Evolutionary conservation across 768 basidiomycete genomes (phyloP).

Genomic region (Mycena chlorophos): DNA sequence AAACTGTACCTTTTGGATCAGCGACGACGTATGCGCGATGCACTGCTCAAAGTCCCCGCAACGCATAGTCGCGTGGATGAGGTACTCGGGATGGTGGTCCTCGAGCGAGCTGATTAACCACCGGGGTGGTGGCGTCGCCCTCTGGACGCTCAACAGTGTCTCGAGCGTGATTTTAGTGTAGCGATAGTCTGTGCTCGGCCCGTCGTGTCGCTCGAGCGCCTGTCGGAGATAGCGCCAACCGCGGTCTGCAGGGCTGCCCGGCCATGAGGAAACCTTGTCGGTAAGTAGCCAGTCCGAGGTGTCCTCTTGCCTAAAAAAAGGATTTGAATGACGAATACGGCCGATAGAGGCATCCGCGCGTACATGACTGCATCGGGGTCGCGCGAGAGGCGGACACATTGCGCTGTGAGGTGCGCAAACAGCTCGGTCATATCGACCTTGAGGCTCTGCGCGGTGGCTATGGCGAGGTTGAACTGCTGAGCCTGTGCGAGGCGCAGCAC

Average conservation of each 20-base stretch:
- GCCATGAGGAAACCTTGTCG: conserved; percentile 80
- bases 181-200: conserved; percentile 62
- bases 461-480: conserved; percentile 77
- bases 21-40: conserved; percentile 65
- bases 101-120: conserved; percentile 75
- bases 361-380: conserved; percentile 62
- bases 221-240: conserved; percentile 89
- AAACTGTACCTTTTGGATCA: conserved; percentile 65
- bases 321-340: conserved; percentile 8
- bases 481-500: conserved; percentile 77
- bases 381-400: conserved; percentile 76
- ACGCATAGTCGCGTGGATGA: conserved; percentile 75
- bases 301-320: conserved; percentile 61
- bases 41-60: conserved; percentile 81
- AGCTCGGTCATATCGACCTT: conserved; percentile 85
- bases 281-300: conserved; percentile 81
- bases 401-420: conserved; percentile 72
- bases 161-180: conserved; percentile 80
- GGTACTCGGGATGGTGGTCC: conserved; percentile 79
- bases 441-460: conserved; percentile 72
- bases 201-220: conserved; percentile 78
- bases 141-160: conserved; percentile 68
- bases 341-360: conserved; percentile 24
- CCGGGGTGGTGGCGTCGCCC: conserved; percentile 64
- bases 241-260: conserved; percentile 74